These are phyloP conservation scores for Sherardia arvensis DNA, from an alignment of 257 asterid genomes.

Conservation along the genomic window DNA sequence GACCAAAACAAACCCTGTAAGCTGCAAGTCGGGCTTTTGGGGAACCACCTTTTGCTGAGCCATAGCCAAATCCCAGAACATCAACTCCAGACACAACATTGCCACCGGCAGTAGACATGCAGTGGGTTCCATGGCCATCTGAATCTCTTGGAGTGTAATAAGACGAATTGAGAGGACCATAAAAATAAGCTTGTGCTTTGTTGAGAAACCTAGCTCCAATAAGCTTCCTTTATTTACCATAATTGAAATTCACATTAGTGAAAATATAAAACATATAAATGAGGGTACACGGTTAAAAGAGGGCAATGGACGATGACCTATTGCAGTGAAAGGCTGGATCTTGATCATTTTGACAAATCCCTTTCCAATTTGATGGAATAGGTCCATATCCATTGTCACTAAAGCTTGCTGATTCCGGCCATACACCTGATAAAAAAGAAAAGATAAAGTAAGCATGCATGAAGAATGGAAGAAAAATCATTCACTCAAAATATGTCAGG, in stretches of 20 bases:
- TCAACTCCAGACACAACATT: constrained; percentile 54
- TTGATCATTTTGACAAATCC: constrained; percentile 53
- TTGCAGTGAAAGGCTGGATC: constrained; percentile 72
- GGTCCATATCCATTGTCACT: constrained; percentile 62
- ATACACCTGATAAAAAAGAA: constrained; percentile 47
- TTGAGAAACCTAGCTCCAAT: constrained; percentile 88
- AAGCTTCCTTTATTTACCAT: constrained; percentile 49
- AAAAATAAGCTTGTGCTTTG: constrained; percentile 52
- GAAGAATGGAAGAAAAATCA: background rate
- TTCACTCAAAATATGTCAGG: too few species aligned
- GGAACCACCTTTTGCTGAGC: constrained; percentile 91
- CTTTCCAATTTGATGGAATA: constrained; percentile 77
- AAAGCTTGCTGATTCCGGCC: constrained; percentile 90
- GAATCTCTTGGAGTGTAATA: constrained; percentile 57
- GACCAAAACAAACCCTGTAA: constrained; percentile 64
- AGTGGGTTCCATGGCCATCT: constrained; percentile 85
- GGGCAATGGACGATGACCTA: constrained; percentile 29
- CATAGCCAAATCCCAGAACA: constrained; percentile 67
- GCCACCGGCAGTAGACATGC: constrained; percentile 87
- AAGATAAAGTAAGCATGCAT: background rate
- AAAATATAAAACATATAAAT: too few species aligned
- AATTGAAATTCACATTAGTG: background rate
- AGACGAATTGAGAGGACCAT: constrained; percentile 56
- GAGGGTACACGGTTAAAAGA: background rate
- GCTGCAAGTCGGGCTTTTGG: constrained; percentile 86